Percentiles rank a stretch among this genome's conserved stretches.
Evolutionary conservation across 139 green algal species (phyloP).

Genomic region (Coelastrella sp.): DNA sequence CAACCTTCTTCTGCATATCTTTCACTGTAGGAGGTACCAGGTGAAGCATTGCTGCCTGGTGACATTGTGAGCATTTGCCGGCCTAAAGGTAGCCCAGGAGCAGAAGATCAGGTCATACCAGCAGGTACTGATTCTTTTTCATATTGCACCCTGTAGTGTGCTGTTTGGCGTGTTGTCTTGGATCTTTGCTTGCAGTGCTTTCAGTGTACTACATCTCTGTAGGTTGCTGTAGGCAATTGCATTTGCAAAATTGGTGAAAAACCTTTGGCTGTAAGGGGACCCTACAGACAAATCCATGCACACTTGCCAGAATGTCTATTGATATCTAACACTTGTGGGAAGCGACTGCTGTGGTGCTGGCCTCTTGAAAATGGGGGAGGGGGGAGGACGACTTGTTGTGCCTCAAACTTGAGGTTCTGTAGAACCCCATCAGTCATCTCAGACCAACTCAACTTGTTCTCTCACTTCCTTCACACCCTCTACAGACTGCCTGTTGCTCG

Average conservation of each 20-base stretch:
- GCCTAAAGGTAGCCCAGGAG: constrained; percentile 39
- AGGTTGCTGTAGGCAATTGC: too few relatives aligned
- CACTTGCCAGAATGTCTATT: too few relatives aligned
- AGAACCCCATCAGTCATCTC: neutral
- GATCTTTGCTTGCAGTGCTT: neutral
- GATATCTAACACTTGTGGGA: too few relatives aligned
- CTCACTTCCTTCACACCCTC: neutral
- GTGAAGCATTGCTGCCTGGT: constrained; percentile 90
- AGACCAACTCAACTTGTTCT: neutral
- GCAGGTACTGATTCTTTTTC: constrained; percentile 7
- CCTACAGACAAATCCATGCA: too few relatives aligned
- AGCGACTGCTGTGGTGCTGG: too few relatives aligned
- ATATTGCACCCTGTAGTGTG: neutral
- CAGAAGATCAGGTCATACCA: constrained; percentile 79
- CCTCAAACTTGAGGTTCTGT: too few relatives aligned
- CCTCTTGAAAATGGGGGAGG: too few relatives aligned
- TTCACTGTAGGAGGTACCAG: constrained; percentile 60
- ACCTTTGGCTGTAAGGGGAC: too few relatives aligned
- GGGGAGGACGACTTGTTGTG: too few relatives aligned
- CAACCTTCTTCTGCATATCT: neutral
- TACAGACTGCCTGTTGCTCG: constrained; percentile 92
- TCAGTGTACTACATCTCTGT: too few relatives aligned
- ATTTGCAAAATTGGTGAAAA: too few relatives aligned
- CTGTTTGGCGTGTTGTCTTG: neutral
- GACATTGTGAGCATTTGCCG: constrained; percentile 96